Evolutionary conservation across 768 basidiomycete genomes (phyloP), one percentile per base, ranked within the genome.

Genomic region (Rhodocollybia butyracea): DNA sequence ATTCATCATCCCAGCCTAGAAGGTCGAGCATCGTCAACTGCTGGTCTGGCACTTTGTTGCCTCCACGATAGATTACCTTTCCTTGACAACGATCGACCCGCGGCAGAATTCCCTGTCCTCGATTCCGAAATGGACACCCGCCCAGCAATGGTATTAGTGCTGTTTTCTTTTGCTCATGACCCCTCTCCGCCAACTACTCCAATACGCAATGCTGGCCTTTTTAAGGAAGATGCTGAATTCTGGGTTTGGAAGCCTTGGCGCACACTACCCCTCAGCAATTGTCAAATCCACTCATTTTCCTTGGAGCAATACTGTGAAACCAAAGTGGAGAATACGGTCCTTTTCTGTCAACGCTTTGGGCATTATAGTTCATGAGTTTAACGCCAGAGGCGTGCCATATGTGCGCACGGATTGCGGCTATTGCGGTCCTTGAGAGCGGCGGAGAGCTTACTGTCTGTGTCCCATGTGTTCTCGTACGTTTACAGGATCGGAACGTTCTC

Each of bases 241-340:
- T 54, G 22, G 39, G 29, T 54, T 10, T 54, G 53, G 42, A 54
- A 54, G 31, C 53, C 53, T 32, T 54, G 53, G 53, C 53, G 53
- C 10, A 53, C 39, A 17, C 5, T 53, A n/a, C 15, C 27, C 32
- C 51, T 53, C 34, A 42, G 17, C 26, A 4, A 24, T n/a, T 40
- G 24, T 27, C 51, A 53, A n/a, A 24, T 53, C 21, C 50, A 41
- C 5, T 51, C 38, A 12, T 17, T 51, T 12, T 38, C 46, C 11
- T 19, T 21, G 27, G 46, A 5, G 11, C 41, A 42, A 15, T 19
- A 42, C 13, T 10, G 5, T 42, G 41, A 5, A 1, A 17, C 43
- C 6, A 19, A 30, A 38, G 34, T 50, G 17, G 31, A 36, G 13
- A 19, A 24, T 17, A 50, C 19, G 22, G 48, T 34, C 10, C 31